A percentile compares a stretch with the other conserved stretches of the same genome.
Evolutionary conservation across 768 basidiomycete species (phyloP).

Genomic region (Naganishia onofrii): DNA sequence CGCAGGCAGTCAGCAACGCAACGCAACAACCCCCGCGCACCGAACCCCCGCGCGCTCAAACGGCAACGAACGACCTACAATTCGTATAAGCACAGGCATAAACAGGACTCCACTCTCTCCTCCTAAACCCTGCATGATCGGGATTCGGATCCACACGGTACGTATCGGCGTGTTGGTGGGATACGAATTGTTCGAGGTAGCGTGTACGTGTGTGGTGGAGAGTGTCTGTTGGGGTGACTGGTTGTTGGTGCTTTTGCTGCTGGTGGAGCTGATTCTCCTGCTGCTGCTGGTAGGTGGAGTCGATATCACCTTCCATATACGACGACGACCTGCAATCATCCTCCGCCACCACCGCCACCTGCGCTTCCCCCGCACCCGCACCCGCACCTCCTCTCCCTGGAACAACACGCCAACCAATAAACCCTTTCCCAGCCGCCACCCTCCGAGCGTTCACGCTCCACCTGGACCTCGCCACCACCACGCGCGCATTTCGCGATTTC

Average conservation of each 20-base stretch:
- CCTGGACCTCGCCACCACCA: not conserved
- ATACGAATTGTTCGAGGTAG: conserved; percentile 22
- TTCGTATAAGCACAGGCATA: conserved; percentile 31
- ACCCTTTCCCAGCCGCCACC: not conserved
- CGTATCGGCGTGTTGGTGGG: not conserved
- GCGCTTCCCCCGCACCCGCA: too few relatives aligned
- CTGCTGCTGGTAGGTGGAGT: too few relatives aligned
- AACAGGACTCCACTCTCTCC: conserved; percentile 22
- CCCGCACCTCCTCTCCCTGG: too few relatives aligned
- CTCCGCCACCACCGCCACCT: too few relatives aligned
- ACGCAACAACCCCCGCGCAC: too few relatives aligned
- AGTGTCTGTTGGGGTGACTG: not conserved
- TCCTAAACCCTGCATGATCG: conserved; percentile 1
- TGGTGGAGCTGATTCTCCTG: too few relatives aligned
- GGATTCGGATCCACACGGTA: conserved; percentile 26
- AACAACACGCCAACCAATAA: not conserved
- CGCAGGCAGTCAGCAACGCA: not conserved
- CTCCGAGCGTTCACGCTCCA: not conserved
- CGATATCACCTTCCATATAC: too few relatives aligned
- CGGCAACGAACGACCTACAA: conserved; percentile 12
- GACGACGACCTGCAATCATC: too few relatives aligned
- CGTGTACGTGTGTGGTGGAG: not conserved
- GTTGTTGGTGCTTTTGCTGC: too few relatives aligned
- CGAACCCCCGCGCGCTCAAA: too few relatives aligned
- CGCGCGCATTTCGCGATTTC: not conserved